Conservation (phyloP, 345 rosid genomes). For the Corchorus olitorius region DNA sequence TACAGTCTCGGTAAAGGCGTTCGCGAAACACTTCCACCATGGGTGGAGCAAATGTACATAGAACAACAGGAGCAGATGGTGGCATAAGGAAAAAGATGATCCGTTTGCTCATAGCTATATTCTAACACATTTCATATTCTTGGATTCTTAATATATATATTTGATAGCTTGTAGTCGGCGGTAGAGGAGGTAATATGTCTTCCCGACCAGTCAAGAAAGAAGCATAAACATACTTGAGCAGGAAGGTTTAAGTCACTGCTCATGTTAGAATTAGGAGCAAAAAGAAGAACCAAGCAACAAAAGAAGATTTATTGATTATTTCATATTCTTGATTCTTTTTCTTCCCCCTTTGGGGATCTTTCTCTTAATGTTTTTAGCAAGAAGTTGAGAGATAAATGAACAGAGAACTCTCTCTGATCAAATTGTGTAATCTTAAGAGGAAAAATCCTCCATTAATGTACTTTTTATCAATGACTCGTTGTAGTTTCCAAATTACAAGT, state of each 20-base stretch:
- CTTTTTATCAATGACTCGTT: slow-evolving; percentile 13
- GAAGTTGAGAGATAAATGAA: not conserved
- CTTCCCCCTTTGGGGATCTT: not conserved
- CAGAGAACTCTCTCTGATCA: not conserved
- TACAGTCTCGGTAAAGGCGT: slow-evolving; percentile 39
- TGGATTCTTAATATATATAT: slow-evolving; percentile 25
- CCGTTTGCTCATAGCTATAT: slow-evolving; percentile 12
- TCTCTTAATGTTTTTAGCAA: slow-evolving; percentile 10
- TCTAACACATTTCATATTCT: slow-evolving; percentile 32
- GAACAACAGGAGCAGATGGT: slow-evolving; percentile 95
- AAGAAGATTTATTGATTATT: slow-evolving; percentile 28
- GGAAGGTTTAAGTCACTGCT: slow-evolving; percentile 24
- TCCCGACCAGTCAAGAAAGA: not conserved
- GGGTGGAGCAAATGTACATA: slow-evolving; percentile 89
- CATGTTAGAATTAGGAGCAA: not conserved
- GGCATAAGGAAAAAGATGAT: slow-evolving; percentile 52
- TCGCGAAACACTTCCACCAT: slow-evolving; percentile 52
- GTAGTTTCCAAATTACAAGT: not conserved
- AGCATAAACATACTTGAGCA: not conserved
- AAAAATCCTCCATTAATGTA: not conserved
- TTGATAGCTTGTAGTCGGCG: slow-evolving; percentile 16
- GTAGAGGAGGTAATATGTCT: not conserved
- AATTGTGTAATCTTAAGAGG: not conserved
- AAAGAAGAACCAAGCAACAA: slow-evolving; percentile 7
- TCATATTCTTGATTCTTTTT: slow-evolving; percentile 26